A percentile compares a stretch with the other conserved stretches of the same genome.
Evolutionary conservation across 306 rosid genomes (phyloP).

Genomic region (Glycine tomentella): DNA sequence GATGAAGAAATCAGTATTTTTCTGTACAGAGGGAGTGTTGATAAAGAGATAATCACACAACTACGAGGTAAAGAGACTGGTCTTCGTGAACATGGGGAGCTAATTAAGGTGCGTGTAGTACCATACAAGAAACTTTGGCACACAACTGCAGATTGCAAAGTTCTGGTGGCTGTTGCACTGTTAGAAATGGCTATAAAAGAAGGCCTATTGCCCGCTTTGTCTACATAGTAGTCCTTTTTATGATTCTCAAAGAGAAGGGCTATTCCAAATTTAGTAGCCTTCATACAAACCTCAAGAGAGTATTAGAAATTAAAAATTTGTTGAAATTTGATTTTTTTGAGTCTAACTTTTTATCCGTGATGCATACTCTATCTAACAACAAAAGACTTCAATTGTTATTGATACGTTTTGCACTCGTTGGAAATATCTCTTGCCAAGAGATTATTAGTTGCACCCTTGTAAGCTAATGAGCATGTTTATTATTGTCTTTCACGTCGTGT

Average conservation of each 20-base stretch:
- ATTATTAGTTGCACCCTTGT: too few relatives aligned
- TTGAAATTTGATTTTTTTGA: neutral
- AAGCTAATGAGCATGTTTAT: neutral
- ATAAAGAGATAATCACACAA: too few relatives aligned
- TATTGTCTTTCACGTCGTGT: neutral
- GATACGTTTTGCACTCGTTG: neutral
- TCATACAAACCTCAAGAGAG: neutral
- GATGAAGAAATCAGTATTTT: too few relatives aligned
- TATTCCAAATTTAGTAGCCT: neutral
- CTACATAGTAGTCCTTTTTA: slow-evolving; percentile 7
- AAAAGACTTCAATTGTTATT: neutral
- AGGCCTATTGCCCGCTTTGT: slow-evolving; percentile 63
- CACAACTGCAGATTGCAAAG: slow-evolving; percentile 85
- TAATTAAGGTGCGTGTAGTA: too few relatives aligned
- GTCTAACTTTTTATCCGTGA: neutral
- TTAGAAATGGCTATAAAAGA: slow-evolving; percentile 84
- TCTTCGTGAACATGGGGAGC: too few relatives aligned
- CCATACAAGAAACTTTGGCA: slow-evolving; percentile 55
- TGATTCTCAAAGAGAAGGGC: too few relatives aligned
- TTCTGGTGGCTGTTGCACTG: slow-evolving; percentile 72
- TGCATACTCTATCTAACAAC: neutral
- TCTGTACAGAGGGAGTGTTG: too few relatives aligned
- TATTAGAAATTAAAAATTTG: too few relatives aligned
- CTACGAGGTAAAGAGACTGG: too few relatives aligned
- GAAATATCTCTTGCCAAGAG: too few relatives aligned